phyloP scores from a whole-genome alignment of 2,329 filamentous ascomycete genomes.

The Aspergillus carbonarius region DNA sequence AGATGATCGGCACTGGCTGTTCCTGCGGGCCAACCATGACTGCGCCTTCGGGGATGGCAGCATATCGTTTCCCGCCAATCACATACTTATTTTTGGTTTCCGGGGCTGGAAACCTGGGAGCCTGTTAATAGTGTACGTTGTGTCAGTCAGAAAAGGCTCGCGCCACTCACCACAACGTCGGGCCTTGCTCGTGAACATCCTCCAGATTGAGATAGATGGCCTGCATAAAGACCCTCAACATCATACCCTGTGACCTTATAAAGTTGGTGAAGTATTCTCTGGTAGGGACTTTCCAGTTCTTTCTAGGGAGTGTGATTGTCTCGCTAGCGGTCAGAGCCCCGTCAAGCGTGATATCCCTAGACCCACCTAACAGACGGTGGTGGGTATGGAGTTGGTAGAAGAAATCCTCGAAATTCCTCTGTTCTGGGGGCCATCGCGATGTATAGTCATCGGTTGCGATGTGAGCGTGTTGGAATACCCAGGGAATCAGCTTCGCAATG shows the following conservation, averaged over 20 bases:
- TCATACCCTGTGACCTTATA: not conserved
- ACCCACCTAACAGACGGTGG: not conserved
- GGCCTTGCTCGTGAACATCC: not conserved
- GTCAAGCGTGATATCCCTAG: not conserved
- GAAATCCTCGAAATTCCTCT: not conserved
- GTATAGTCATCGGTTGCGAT: not conserved
- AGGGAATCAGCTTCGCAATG: not conserved
- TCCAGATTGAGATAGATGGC: slow-evolving; percentile 2
- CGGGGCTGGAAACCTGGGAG: not conserved
- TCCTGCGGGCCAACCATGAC: not conserved
- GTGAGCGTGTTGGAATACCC: slow-evolving; percentile 5
- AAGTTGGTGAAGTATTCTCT: not conserved
- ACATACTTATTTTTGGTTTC: not conserved
- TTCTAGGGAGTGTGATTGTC: slow-evolving; percentile 3
- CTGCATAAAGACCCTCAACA: slow-evolving; percentile 1
- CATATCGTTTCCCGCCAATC: not conserved
- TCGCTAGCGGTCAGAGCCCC: not conserved
- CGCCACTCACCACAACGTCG: not conserved
- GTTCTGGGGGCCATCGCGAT: not conserved
- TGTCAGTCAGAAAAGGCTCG: not conserved
- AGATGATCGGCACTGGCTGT: not conserved
- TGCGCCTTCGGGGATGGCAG: not conserved
- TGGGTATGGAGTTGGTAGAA: not conserved
- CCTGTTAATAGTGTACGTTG: not conserved
- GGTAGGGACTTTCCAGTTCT: not conserved